Conservation (phyloP, 108 stramenopile genomes). For the Schizochytrium sp. region DNA sequence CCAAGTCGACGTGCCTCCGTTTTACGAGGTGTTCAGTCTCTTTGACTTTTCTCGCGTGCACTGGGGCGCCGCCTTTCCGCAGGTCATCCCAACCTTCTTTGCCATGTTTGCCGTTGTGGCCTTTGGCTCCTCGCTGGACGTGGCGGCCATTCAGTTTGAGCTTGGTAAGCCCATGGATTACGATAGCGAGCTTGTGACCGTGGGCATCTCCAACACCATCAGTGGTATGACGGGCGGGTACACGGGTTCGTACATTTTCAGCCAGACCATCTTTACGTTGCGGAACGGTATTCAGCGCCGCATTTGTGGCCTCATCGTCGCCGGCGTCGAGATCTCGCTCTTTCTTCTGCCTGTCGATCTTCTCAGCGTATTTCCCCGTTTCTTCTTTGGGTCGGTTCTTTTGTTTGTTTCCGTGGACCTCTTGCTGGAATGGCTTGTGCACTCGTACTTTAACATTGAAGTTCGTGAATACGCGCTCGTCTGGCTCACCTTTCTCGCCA, state of each 20-base stretch:
- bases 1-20: not conserved
- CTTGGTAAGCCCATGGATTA: conserved; percentile 79
- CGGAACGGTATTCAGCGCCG: conserved; percentile 73
- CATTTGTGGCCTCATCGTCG: conserved; percentile 64
- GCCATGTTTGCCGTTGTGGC: conserved; percentile 91
- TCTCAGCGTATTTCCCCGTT: conserved; percentile 72
- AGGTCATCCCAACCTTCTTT: conserved; percentile 54
- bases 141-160: conserved; percentile 96
- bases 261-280: conserved; percentile 88
- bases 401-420: conserved; percentile 82
- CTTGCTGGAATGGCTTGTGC: conserved; percentile 86
- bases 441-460: conserved; percentile 64
- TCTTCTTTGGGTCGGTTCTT: conserved; percentile 84
- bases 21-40: conserved; percentile 25
- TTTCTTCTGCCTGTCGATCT: conserved; percentile 67
- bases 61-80: conserved; percentile 57
- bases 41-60: conserved; percentile 21
- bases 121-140: conserved; percentile 80
- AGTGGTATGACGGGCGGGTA: conserved; percentile 80
- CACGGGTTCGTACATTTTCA: conserved; percentile 91
- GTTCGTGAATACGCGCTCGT: conserved; percentile 66
- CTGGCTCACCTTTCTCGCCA: conserved; percentile 67
- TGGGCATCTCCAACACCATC: conserved; percentile 78
- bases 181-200: conserved; percentile 77
- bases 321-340: conserved; percentile 48